phyloP scores from a whole-genome alignment of 1,284 basidiomycete genomes.

The Moniliella sp. region DNA sequence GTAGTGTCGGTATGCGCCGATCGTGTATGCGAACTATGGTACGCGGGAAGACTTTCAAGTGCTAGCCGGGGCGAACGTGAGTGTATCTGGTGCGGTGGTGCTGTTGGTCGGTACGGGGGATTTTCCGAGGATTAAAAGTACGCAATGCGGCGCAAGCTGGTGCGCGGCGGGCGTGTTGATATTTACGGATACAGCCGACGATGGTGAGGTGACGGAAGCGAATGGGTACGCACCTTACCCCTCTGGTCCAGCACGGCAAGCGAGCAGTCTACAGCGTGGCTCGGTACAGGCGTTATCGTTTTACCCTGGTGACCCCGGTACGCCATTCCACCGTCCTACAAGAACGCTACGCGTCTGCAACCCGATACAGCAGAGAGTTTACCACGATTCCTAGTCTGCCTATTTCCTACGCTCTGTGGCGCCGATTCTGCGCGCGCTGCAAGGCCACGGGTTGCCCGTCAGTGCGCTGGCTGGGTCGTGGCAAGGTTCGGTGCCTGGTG shows the following conservation, averaged over 20 bases:
- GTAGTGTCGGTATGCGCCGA: constrained; percentile 39
- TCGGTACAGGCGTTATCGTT: constrained; percentile 53
- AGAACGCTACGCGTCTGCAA: constrained; percentile 48
- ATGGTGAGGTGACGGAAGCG: constrained; percentile 55
- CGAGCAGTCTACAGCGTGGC: constrained; percentile 49
- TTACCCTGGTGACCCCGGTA: constrained; percentile 64
- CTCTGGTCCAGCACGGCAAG: constrained; percentile 64
- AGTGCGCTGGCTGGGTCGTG: constrained; percentile 44
- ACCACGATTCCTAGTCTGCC: constrained; percentile 61
- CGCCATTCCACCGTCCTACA: constrained; percentile 72
- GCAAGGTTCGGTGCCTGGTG: constrained; percentile 38
- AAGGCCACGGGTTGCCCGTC: constrained; percentile 36
- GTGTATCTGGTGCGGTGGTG: constrained; percentile 61
- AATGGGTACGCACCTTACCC: constrained; percentile 48
- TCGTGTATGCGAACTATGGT: constrained; percentile 66
- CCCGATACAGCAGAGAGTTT: constrained; percentile 44
- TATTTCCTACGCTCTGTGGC: constrained; percentile 39
- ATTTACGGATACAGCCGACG: constrained; percentile 70
- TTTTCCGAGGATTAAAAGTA: constrained; percentile 65
- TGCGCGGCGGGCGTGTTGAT: constrained; percentile 48
- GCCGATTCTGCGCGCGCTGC: constrained; percentile 35
- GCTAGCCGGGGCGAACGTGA: constrained; percentile 39
- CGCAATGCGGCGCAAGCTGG: constrained; percentile 58
- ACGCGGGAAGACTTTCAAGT: constrained; percentile 51
- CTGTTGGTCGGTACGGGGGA: constrained; percentile 59